phyloP scores from a whole-genome alignment of 1,284 basidiomycete species.

The Sporisorium graminicola region DNA sequence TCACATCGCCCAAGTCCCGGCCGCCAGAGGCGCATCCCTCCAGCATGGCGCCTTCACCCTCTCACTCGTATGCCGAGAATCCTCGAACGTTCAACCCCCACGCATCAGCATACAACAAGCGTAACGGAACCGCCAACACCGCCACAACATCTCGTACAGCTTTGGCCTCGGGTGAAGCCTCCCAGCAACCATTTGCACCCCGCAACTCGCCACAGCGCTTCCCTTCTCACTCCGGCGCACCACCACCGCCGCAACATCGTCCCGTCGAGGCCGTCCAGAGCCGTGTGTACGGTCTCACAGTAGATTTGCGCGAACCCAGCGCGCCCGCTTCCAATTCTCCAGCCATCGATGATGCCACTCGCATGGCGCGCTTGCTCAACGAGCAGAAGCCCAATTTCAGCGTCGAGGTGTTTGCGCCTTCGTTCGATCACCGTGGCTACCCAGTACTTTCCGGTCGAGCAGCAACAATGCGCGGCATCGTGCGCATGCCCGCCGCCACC shows the following conservation, averaged over 20 bases:
- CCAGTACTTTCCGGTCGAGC: constrained; percentile 56
- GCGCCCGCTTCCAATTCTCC: constrained; percentile 9
- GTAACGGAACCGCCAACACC: constrained; percentile 33
- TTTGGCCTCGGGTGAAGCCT: constrained; percentile 10
- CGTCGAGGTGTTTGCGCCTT: constrained; percentile 57
- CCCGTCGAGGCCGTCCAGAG: constrained; percentile 21
- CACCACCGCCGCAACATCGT: constrained; percentile 5
- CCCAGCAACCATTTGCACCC: constrained; percentile 12
- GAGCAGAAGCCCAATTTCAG: constrained; percentile 53
- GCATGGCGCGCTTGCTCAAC: constrained; percentile 38
- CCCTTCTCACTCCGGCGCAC: constrained; percentile 18
- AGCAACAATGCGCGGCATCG: constrained; percentile 45
- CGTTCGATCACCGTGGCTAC: constrained; percentile 60
- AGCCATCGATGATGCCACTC: constrained; percentile 28
- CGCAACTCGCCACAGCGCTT: constrained; percentile 21
- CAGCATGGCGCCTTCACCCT: constrained; percentile 36
- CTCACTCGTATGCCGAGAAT: constrained; percentile 18
- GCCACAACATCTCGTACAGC: constrained; percentile 23
- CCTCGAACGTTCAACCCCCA: constrained; percentile 36
- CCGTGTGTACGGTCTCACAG: constrained; percentile 45
- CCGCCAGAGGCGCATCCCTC: constrained; percentile 12
- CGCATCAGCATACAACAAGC: constrained; percentile 41
- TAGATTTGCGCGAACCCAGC: constrained; percentile 41
- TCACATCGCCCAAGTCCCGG: constrained; percentile 9
- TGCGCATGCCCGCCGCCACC: constrained; percentile 50